Percentiles rank a stretch among this genome's conserved stretches.
Conservation (phyloP, 164 flowering plant genomes). For the Tetracentron sinense region DNA sequence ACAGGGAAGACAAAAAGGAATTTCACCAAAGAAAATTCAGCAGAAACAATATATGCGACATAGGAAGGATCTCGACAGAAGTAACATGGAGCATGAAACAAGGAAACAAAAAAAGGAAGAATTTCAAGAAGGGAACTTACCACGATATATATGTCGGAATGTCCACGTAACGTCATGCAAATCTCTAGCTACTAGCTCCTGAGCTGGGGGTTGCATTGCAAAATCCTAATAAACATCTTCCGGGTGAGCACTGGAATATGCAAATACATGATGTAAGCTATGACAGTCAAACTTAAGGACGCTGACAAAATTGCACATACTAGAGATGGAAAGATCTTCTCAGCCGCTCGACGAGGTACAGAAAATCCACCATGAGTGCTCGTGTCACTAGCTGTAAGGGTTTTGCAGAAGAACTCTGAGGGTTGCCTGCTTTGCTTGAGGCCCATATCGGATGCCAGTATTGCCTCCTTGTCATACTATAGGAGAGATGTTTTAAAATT, state of each 20-base stretch:
- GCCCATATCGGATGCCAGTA: conserved; percentile 82
- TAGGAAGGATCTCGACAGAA: no score
- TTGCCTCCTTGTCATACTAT: conserved; percentile 82
- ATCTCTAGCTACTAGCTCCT: conserved; percentile 80
- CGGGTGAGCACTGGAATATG: no score
- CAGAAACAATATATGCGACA: background rate
- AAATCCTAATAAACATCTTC: conserved; percentile 50
- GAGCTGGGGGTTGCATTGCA: conserved; percentile 95
- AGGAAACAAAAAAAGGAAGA: background rate
- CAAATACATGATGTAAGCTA: background rate
- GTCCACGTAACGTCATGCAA: conserved; percentile 86
- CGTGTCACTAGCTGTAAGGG: conserved; percentile 96
- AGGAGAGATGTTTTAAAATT: conserved; percentile 11
- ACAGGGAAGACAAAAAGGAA: no score
- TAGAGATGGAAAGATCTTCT: conserved; percentile 89
- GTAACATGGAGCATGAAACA: background rate
- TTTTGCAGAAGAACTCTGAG: conserved; percentile 89
- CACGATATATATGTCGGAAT: conserved; percentile 90
- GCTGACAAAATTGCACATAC: conserved; percentile 50
- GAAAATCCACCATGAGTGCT: conserved; percentile 99
- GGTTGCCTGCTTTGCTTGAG: conserved; percentile 88
- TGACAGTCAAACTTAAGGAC: conserved; percentile 7
- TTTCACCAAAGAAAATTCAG: background rate
- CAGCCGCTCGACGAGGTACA: conserved; percentile 98
- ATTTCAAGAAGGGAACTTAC: conserved; percentile 33